Base-by-base conservation (phyloP, 2,329 filamentous ascomycete genomes). In the Didymella glomerata region DNA sequence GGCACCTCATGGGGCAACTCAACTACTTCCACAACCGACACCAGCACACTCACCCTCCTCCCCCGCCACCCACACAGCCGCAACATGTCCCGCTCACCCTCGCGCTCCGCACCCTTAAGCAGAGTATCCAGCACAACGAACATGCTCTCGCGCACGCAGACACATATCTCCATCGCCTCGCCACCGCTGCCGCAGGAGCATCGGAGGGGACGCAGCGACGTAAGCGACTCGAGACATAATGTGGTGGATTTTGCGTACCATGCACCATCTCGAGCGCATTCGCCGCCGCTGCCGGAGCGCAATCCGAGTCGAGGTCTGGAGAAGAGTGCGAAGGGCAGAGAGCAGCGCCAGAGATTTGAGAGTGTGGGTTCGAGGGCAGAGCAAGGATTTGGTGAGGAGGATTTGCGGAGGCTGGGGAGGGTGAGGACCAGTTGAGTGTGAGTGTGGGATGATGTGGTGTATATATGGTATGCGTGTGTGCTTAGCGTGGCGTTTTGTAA, bases 1-100 rank as follows among this genome's bases (percentile, higher is more conserved):
- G 51, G 48, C 13, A 22, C n/a, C 22, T 60, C 59, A 1, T 66
- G 62, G 56, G 56, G 47, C 6, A 36, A 28, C n/a, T 56, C 60
- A 11, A 56, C 57, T 2, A 10, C 57, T 34, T 53, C 30, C 22
- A 48, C 28, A 14, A 40, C 18, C 16, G 45, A 58, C 22, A 49
- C 13, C 14, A 58, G 55, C 45, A 58, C 55, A 5, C 20, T 40
- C 2, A 58, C 34, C 18, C 55, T 58, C n/a, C 28, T 58, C 14
- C 38, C 36, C 2, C 44, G 24, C 4, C 8, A 34, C 13, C 28
- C 45, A 16, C 38, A 32, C 3, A 51, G 48, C 44, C 34, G 48
- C 16, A 48, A 44, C 38, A 16, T 24, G 8, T 58, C 55, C 7
- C 24, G 55, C n/a, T 53, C 36, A 10, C 54, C 54, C 6, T 44